Evolutionary conservation across 176 grass and related monocot species (phyloP).

Genomic region (Carex scoparia): DNA sequence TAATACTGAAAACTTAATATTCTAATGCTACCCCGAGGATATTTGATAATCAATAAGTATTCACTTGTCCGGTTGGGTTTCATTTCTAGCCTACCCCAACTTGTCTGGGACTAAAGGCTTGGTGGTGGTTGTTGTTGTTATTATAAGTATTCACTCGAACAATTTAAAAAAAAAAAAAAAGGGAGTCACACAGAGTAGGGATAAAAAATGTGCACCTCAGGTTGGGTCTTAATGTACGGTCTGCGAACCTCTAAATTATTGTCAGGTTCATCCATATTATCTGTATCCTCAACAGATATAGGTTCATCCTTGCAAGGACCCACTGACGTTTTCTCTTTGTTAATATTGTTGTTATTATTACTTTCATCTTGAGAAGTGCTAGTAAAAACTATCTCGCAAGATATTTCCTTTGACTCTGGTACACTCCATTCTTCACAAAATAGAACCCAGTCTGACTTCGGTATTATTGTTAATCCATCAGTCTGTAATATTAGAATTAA

Average conservation of each 20-base stretch:
- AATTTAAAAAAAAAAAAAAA: constrained; percentile 1
- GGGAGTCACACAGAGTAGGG: neutral
- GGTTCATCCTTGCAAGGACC: constrained; percentile 14
- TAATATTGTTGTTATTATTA: constrained; percentile 1
- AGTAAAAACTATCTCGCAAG: constrained; percentile 71
- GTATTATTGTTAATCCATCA: constrained; percentile 73
- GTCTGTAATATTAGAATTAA: constrained; percentile 46
- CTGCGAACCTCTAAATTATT: constrained; percentile 5
- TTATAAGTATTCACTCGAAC: neutral
- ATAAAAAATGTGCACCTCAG: constrained; percentile 5
- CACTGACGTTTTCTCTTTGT: neutral
- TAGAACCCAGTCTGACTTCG: constrained; percentile 60
- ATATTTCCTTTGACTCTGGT: constrained; percentile 52
- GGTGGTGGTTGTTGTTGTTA: too few relatives aligned
- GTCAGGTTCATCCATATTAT: constrained; percentile 12
- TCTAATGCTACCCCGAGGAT: neutral
- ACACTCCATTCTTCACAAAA: constrained; percentile 93
- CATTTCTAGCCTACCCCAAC: too few relatives aligned
- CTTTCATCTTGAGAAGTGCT: constrained; percentile 42
- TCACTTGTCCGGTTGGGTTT: neutral
- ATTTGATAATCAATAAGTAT: neutral
- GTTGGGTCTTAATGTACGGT: constrained; percentile 17
- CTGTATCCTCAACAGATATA: constrained; percentile 22
- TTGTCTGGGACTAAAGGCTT: too few relatives aligned
- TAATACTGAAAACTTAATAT: neutral